These are phyloP conservation scores for Starmerella bombicola DNA, from an alignment of 805 yeast species.

Conservation along the genomic window DNA sequence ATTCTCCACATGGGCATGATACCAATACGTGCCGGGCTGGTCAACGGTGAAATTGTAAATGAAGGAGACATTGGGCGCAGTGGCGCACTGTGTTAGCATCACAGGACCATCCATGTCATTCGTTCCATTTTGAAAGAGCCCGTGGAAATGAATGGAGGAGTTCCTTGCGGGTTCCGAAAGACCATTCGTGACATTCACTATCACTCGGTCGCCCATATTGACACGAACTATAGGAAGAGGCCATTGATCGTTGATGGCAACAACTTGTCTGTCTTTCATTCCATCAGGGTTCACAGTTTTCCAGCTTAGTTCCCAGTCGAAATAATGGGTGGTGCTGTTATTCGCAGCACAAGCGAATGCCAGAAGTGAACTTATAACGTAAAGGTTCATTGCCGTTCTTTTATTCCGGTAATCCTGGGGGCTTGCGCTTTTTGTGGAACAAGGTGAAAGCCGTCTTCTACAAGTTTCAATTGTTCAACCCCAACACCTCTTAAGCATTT, in stretches of 20 bases:
- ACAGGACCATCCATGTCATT: conserved; percentile 85
- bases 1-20: conserved; percentile 84
- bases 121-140: conserved; percentile 69
- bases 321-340: conserved; percentile 21
- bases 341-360: conserved; percentile 10
- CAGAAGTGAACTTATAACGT: neutral
- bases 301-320: conserved; percentile 30
- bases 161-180: conserved; percentile 42
- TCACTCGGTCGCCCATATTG: conserved; percentile 64
- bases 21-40: conserved; percentile 91
- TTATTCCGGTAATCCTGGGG: too few species aligned
- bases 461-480: too few species aligned
- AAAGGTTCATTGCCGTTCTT: neutral
- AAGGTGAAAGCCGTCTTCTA: too few species aligned
- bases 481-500: too few species aligned
- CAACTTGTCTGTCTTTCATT: conserved; percentile 36
- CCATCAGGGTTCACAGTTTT: conserved; percentile 46
- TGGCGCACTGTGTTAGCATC: conserved; percentile 80
- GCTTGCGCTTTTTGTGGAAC: too few species aligned
- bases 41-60: conserved; percentile 80
- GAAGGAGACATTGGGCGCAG: conserved; percentile 62
- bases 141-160: conserved; percentile 87
- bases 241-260: conserved; percentile 56
- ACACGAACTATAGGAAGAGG: conserved; percentile 83
- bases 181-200: conserved; percentile 64